Evolutionary conservation across 192 early-diverging fungal species (phyloP), one percentile per base, ranked within the genome.

Genomic region (Backusella mclennaniae): DNA sequence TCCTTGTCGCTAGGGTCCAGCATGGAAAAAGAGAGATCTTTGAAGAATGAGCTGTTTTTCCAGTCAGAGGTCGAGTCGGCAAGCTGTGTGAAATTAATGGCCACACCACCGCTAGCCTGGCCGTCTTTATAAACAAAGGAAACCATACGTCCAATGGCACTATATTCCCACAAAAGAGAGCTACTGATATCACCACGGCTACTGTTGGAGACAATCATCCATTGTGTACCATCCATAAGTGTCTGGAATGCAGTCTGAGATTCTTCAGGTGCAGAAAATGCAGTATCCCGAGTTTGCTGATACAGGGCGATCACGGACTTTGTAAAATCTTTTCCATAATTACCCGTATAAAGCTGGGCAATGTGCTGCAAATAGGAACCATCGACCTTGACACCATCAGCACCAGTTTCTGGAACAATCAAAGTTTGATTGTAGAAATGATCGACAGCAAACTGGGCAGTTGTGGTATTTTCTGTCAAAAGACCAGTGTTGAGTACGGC

Each of bases 331-430:
- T 74, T 74, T 36, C 78, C 74, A 33, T 79, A 79, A 35, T 79
- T 79, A 31, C 78, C 78, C 2, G 26, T 79, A 31, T 79, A 79
- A 1, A 79, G 49, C 11, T 59, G 72, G 17, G 49, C 67, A 46
- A 69, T 49, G 23, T 79, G 78, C n/a, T 79, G 78, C 21, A 79
- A 71, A 53, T 75, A 79, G 6, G 78, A 74, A 15, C 78, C 78
- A 46, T 79, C 78, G 6, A 44, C 53, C 26, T 79, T 74, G 8
- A 79, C 66, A 11, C 78, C 78, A 75, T 73, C 78, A 26, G 41
- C 53, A 35, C 69, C 69, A 1, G 41, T 26, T 42, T 46, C 44
- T 19, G 67, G 35, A 6, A 56, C 26, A 35, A 74, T 38, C n/a
- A 71, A 29, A 6, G 74, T 67, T 36, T 74, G 73, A 19, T 67